Conservation (phyloP, 345 rosid genomes). For the Ceriops tagal region DNA sequence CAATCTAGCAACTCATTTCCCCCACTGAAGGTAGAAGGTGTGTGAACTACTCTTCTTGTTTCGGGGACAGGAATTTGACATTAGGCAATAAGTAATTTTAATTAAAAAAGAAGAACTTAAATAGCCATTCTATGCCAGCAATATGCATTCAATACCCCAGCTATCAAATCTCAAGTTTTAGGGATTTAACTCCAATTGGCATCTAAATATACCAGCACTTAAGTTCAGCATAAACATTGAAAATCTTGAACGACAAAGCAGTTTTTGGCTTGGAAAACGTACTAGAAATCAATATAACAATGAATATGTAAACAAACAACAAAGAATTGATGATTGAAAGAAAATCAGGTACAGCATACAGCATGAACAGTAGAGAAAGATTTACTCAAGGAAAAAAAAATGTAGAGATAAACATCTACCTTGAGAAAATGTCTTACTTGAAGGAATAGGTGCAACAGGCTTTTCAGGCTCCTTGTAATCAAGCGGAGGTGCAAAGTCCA, state of each 20-base stretch:
- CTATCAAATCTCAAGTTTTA: too few relatives aligned
- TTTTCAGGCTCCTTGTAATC: constrained; percentile 97
- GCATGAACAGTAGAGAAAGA: not conserved
- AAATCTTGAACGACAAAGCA: too few relatives aligned
- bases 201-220: too few relatives aligned
- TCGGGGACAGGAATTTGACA: not conserved
- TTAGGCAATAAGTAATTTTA: not conserved
- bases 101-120: too few relatives aligned
- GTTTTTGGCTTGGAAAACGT: too few relatives aligned
- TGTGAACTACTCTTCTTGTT: not conserved
- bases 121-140: too few relatives aligned
- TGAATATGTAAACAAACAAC: too few relatives aligned
- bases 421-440: constrained; percentile 53
- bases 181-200: too few relatives aligned
- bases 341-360: not conserved
- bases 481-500: constrained; percentile 97
- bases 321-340: not conserved
- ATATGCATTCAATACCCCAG: too few relatives aligned
- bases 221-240: too few relatives aligned
- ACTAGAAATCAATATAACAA: too few relatives aligned
- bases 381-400: not conserved
- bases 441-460: constrained; percentile 41
- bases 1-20: not conserved
- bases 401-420: constrained; percentile 36
- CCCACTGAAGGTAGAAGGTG: too few relatives aligned